Evolutionary conservation across 768 basidiomycete species (phyloP), one percentile per base, ranked within the genome.

Genomic region (Lactifluus echinatus): DNA sequence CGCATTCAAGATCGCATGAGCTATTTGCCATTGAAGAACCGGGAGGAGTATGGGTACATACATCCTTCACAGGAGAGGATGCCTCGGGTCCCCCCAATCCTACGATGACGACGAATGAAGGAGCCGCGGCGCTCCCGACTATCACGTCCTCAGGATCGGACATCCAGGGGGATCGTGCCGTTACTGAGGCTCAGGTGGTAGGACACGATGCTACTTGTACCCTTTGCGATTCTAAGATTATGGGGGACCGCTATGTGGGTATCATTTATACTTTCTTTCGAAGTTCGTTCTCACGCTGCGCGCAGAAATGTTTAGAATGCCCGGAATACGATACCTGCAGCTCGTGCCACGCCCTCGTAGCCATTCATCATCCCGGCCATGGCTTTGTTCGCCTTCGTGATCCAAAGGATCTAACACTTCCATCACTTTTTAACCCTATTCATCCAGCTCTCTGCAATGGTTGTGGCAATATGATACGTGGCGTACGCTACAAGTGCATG

Each of bases 401-500:
- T 11, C 70, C 75, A 3, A 72, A 76, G 26, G 81, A 85, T 59
- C 75, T 82, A 60, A 76, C 85, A 7, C 4, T 33, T n/a, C 8
- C 21, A 8, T 11, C 40, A 0, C 11, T 19, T 8, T 7, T 17
- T 34, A 29, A 31, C 19, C n/a, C 33, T 43, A 29, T 46, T 33
- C 87, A 89, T 66, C 69, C 69, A 53, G 87, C 86, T 4, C 74
- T 72, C 29, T 92, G 90, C 64, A 72, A 89, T 61, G 74, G 79
- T 3, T 91, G 89, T 68, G 61, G 64, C 15, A 72, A 74, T 50
- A 66, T 68, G 4, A 85, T 93, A 51, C 66, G 60, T 23, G 88
- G 87, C 3, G 67, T 76, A 51, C 83, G 90, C 15, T 93, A 82
- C 71, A 93, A 92, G 85, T 94, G 92, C 71, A 83, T 89, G 80